These are phyloP conservation scores for Sparassis latifolia DNA, from an alignment of 1,284 basidiomycete genomes.

Conservation along the genomic window DNA sequence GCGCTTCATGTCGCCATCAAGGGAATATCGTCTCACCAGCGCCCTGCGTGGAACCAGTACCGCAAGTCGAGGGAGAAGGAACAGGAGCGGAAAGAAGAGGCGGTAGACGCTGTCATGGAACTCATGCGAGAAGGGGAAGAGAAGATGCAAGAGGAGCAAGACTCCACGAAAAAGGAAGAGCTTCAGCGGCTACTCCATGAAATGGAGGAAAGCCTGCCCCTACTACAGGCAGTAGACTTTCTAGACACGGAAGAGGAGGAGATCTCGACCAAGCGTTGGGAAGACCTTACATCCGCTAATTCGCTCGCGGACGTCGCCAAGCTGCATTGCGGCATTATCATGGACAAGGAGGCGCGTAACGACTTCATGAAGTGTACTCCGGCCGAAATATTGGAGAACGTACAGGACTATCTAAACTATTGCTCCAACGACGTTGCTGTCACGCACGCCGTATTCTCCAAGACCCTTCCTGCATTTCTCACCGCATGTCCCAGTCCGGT, in stretches of 20 bases:
- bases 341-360: constrained; percentile 79
- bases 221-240: constrained; percentile 24
- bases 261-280: constrained; percentile 65
- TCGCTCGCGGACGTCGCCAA: constrained; percentile 90
- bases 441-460: constrained; percentile 79
- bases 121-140: constrained; percentile 43
- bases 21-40: constrained; percentile 93
- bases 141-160: constrained; percentile 34
- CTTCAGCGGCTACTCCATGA: constrained; percentile 24
- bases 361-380: constrained; percentile 70
- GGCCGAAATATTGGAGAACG: constrained; percentile 58
- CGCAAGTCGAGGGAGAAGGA: constrained; percentile 57
- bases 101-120: constrained; percentile 46
- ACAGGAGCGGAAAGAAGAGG: constrained; percentile 49
- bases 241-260: constrained; percentile 38
- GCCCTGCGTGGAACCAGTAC: constrained; percentile 88
- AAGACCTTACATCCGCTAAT: constrained; percentile 89
- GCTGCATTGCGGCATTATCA: constrained; percentile 78
- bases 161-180: constrained; percentile 26
- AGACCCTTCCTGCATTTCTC: constrained; percentile 83
- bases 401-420: constrained; percentile 81
- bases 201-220: constrained; percentile 34
- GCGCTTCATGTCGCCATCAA: constrained; percentile 91
- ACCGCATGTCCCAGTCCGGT: constrained; percentile 88
- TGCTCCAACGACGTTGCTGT: constrained; percentile 83